A percentile compares a stretch with the other conserved stretches of the same genome.
Conservation (phyloP, 306 rosid genomes). For the Inga laurina region DNA sequence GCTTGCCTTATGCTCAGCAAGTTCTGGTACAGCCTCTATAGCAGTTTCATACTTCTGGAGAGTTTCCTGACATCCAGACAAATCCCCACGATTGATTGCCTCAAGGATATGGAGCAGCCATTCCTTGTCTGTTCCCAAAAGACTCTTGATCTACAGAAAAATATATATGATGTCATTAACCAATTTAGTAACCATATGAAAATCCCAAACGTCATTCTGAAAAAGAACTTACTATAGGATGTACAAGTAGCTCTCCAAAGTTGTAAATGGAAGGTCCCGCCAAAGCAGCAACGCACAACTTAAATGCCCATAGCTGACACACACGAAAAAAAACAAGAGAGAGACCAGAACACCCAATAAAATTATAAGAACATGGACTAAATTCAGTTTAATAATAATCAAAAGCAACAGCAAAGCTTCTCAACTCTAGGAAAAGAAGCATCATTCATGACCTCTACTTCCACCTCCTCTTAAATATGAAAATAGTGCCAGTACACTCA, state of each 20-base stretch:
- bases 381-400: conserved; percentile 15
- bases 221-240: conserved; percentile 76
- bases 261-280: conserved; percentile 94
- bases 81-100: conserved; percentile 92
- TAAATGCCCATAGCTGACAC: conserved; percentile 87
- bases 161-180: conserved; percentile 15
- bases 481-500: neutral
- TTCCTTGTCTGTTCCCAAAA: conserved; percentile 84
- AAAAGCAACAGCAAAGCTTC: conserved; percentile 15
- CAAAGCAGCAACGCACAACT: conserved; percentile 89
- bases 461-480: neutral
- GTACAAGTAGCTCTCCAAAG: conserved; percentile 97
- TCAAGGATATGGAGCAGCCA: conserved; percentile 96
- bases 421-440: neutral
- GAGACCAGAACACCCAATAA: neutral
- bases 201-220: neutral
- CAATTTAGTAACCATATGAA: conserved; percentile 3
- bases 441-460: neutral
- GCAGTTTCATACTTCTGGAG: conserved; percentile 84
- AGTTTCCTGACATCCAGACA: conserved; percentile 82
- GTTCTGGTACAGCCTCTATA: conserved; percentile 84
- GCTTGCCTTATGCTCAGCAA: conserved; percentile 82
- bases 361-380: neutral
- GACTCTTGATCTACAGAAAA: conserved; percentile 69
- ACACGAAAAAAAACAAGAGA: neutral